phyloP scores from a whole-genome alignment of 495 filamentous ascomycete species.

The Bacidia rubella region DNA sequence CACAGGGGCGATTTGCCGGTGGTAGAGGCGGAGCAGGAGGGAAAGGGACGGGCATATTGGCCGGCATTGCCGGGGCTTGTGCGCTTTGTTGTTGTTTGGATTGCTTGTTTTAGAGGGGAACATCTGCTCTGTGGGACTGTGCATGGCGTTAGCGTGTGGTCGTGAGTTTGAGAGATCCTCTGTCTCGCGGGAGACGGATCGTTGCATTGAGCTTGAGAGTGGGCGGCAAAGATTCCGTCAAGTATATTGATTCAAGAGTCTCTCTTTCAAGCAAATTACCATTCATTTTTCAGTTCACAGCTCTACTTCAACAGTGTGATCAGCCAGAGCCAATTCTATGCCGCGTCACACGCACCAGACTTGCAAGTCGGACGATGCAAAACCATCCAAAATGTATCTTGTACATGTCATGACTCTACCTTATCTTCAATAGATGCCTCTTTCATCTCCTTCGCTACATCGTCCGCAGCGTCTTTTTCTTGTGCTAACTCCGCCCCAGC shows the following conservation, averaged over 20 bases:
- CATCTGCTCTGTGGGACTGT: neutral
- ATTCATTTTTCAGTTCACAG: too few species aligned
- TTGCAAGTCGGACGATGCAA: too few species aligned
- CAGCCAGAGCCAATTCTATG: too few species aligned
- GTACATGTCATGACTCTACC: neutral
- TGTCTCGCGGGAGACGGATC: too few species aligned
- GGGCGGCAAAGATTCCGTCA: too few species aligned
- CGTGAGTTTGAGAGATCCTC: too few species aligned
- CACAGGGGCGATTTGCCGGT: slow-evolving; percentile 19
- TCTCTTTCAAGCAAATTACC: too few species aligned
- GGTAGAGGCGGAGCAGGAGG: slow-evolving; percentile 7
- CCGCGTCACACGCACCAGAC: too few species aligned
- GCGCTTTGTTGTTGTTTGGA: slow-evolving; percentile 32
- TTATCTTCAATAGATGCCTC: slow-evolving; percentile 44
- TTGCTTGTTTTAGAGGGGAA: slow-evolving; percentile 21
- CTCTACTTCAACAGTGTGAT: too few species aligned
- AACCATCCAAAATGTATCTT: neutral
- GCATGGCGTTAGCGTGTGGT: neutral
- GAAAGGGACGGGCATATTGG: slow-evolving; percentile 10
- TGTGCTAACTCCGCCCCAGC: slow-evolving; percentile 41
- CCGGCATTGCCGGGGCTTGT: slow-evolving; percentile 23
- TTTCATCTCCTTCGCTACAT: slow-evolving; percentile 45
- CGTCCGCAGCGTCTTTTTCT: slow-evolving; percentile 43
- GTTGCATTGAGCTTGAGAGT: too few species aligned
- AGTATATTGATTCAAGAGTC: too few species aligned